Evolutionary conservation across 305 asterid species (phyloP).

Genomic region (Stenogyne calaminthoides): DNA sequence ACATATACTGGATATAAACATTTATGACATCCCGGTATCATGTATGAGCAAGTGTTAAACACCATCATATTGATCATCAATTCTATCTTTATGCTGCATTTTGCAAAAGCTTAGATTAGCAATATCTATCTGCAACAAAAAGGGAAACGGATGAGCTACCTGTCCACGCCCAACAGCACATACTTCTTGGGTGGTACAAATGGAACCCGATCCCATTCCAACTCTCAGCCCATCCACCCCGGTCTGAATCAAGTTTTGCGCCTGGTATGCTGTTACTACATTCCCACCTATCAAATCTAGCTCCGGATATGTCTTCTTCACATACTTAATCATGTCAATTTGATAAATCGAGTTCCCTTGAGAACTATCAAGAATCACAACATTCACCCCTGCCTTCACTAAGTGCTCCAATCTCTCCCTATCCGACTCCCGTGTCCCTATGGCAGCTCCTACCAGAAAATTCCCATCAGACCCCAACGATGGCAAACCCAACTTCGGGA

Average conservation of each 20-base stretch:
- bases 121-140: not conserved
- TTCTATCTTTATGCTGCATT: no score
- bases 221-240: constrained; percentile 95
- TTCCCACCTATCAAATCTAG: constrained; percentile 93
- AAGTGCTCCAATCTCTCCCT: constrained; percentile 84
- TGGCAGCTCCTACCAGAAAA: constrained; percentile 85
- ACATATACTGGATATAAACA: not conserved
- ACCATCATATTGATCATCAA: not conserved
- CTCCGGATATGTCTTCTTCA: constrained; percentile 65
- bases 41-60: not conserved
- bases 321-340: constrained; percentile 84
- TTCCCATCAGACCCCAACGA: constrained; percentile 66
- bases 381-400: constrained; percentile 85
- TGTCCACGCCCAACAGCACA: constrained; percentile 99
- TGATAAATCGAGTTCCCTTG: constrained; percentile 92
- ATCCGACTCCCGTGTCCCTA: constrained; percentile 90
- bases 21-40: not conserved
- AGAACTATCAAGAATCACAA: constrained; percentile 82
- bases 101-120: not conserved
- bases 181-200: constrained; percentile 97
- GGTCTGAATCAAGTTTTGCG: constrained; percentile 85
- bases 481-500: constrained; percentile 82
- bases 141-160: constrained; percentile 42
- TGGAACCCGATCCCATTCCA: constrained; percentile 99
- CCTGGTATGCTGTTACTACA: constrained; percentile 82